Base-by-base conservation (phyloP, 2,329 filamentous ascomycete species). In the Emergomyces orientalis region DNA sequence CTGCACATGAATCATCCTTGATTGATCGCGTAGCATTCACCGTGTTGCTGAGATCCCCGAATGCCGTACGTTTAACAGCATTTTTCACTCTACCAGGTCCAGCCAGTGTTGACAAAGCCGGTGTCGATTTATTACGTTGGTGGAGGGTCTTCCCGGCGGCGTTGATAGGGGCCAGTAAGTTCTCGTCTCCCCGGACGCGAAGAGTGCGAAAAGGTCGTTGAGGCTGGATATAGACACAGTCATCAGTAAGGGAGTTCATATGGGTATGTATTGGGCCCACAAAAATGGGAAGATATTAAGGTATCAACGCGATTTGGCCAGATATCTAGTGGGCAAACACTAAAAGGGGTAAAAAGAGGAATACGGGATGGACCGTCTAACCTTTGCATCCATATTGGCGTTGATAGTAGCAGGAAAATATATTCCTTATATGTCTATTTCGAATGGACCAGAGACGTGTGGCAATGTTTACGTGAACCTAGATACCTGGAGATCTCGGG, bases 41-140 rank as follows among this genome's bases (percentile, higher is more conserved):
- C 49, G 80, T 86, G 71, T 92, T 93, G 80, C 89, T 94, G 65
- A 94, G 83, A 73, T 96, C 91, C 59, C 85, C 89, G 75, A 95
- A 91, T 14, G 86, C 90, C 65, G 87, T 86, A 68, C 91, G 86
- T 79, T 92, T 94, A 62, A 86, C 81, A 63, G 84, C 81, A 61
- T 82, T 81, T 75, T 87, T 90, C 67, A 87, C 76, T 47, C 79
- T 81, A 63, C 78, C 81, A 59, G 79, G 81, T 65, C 81, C 78
- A 65, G 81, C 73, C 64, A 84, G 71, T 68, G 72, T 79, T 69
- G 77, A 89, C 68, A 82, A 83, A 76, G 76, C 88, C 75, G 75
- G 86, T 41, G 82, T 86, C 9, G 91, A 95, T 77, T 96, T 96
- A 78, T 91, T 88, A 66, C 88, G 88, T 70, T 91, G 87, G 69